A percentile compares a stretch with the other conserved stretches of the same genome.
phyloP scores from a whole-genome alignment of 495 filamentous ascomycete species.

The Xylaria castorea region DNA sequence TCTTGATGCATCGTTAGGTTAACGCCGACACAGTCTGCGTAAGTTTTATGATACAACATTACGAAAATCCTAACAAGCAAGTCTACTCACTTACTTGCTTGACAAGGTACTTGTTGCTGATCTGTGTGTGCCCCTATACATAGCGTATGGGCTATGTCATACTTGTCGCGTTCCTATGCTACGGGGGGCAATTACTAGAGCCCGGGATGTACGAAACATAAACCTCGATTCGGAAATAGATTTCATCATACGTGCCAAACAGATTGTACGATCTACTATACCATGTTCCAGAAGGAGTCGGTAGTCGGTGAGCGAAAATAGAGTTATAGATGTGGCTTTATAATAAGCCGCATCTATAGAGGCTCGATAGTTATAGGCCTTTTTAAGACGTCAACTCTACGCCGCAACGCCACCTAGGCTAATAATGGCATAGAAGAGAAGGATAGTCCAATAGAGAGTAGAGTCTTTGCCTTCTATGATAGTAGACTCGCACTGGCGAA shows the following conservation, averaged over 20 bases:
- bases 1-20: neutral
- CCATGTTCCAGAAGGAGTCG: conserved; percentile 6
- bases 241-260: neutral
- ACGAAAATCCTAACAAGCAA: neutral
- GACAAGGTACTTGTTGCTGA: neutral
- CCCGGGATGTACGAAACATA: neutral
- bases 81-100: too few relatives aligned
- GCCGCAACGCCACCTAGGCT: neutral
- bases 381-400: neutral
- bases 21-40: neutral
- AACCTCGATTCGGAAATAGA: neutral
- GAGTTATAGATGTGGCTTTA: neutral
- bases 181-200: neutral
- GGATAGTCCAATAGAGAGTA: neutral
- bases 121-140: neutral
- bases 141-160: neutral
- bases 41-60: neutral
- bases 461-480: neutral
- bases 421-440: neutral
- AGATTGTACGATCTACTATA: neutral
- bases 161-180: neutral
- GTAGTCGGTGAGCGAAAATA: conserved; percentile 9
- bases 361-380: neutral
- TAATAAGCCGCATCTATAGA: neutral
- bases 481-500: neutral